phyloP scores from a whole-genome alignment of 164 flowering plant species.

The Protea cynaroides region DNA sequence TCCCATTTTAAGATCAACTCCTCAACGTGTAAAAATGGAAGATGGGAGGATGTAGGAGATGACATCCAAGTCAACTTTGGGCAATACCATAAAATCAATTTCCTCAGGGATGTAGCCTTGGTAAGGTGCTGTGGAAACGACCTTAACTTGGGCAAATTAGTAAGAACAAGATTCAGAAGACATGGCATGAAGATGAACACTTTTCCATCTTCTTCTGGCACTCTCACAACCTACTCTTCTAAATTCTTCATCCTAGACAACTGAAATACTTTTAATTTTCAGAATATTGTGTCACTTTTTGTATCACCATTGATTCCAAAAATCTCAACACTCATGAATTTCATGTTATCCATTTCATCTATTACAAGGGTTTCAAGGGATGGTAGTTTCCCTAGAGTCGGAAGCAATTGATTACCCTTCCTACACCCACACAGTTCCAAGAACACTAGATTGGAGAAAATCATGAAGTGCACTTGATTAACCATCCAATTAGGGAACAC shows the following conservation, averaged over 20 bases:
- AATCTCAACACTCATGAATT: neutral
- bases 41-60: too few species aligned
- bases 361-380: neutral
- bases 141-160: too few species aligned
- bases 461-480: neutral
- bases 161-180: neutral
- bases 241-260: neutral
- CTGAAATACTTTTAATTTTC: neutral
- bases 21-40: too few species aligned
- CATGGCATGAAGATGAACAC: neutral
- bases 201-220: neutral
- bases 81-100: too few species aligned
- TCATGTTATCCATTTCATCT: neutral
- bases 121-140: too few species aligned
- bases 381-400: constrained; percentile 4
- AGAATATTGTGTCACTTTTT: neutral
- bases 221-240: neutral
- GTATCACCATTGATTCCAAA: neutral
- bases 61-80: too few species aligned
- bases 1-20: too few species aligned
- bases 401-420: neutral
- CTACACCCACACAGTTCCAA: too few species aligned
- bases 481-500: neutral
- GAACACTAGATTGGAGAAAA: too few species aligned
- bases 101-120: too few species aligned